Conservation (phyloP, 768 basidiomycete genomes). For the Hypholoma fasciculare region DNA sequence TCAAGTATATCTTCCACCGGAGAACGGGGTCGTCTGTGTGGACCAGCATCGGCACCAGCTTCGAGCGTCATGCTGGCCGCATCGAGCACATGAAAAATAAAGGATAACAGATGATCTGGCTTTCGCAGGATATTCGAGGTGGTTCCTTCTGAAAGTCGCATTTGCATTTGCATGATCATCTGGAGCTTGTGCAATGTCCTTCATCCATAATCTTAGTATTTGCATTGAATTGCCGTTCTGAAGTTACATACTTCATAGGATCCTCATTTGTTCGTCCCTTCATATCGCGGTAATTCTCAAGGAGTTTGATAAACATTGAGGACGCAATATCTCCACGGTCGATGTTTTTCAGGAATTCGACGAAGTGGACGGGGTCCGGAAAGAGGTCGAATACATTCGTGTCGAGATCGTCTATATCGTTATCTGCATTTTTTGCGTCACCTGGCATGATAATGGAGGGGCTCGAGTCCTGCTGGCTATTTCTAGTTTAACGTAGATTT, state of each 20-base stretch:
- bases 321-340: conserved; percentile 71
- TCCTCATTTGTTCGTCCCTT: conserved; percentile 40
- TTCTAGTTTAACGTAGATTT: background rate
- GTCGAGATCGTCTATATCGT: conserved; percentile 43
- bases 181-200: conserved; percentile 78
- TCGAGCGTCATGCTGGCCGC: conserved; percentile 29
- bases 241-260: conserved; percentile 47
- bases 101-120: conserved; percentile 76
- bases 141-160: conserved; percentile 56
- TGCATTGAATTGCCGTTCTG: background rate
- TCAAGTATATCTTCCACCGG: conserved; percentile 36
- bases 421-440: conserved; percentile 31
- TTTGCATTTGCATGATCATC: conserved; percentile 80
- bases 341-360: conserved; percentile 61
- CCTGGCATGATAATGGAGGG: conserved; percentile 54
- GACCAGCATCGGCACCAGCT: background rate
- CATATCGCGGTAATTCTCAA: conserved; percentile 66
- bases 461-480: conserved; percentile 25
- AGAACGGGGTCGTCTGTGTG: conserved; percentile 23
- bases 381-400: conserved; percentile 64
- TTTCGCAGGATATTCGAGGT: conserved; percentile 59
- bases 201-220: background rate
- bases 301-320: conserved; percentile 68
- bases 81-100: conserved; percentile 78
- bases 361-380: conserved; percentile 75